Base-by-base conservation (phyloP, 140 eudicot genomes). In the Artemisia princeps region DNA sequence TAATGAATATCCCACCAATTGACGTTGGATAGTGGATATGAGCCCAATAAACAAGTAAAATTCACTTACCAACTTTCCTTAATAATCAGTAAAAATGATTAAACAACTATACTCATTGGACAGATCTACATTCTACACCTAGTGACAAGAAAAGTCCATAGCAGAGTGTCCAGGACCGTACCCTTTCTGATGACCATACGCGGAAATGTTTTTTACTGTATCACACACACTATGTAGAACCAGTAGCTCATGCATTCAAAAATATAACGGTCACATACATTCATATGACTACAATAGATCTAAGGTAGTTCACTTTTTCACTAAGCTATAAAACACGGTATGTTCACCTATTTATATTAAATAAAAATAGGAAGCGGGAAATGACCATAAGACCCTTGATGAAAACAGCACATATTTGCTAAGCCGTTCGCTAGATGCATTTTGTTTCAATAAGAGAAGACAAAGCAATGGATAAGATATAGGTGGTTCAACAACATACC, bases 401-500 rank as follows among this genome's bases (percentile, higher is more conserved):
- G 13, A 12, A 13, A 48, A 48, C 13, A 48, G 15, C 53, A 48
- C 53, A 13, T 10, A 10, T 48, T 48, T 13, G 5, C 5, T 10
- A 48, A 48, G 15, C 5, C 15, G 53, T 48, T 48, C 6, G 53
- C n/a, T 58, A 17, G 19, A 17, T 17, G 19, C 19, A 17, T 17
- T 13, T 7, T 26, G 22, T 16, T 10, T 37, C 1, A 28, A 48
- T 2, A 8, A 42, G 7, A 20, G 51, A 55, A 65, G 11, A 57
- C 59, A 48, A 33, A 20, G 20, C 57, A n/a, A n/a, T 64, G 26
- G 44, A 2, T 30, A 4, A 1, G 33, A 20, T 13, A 16, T 20
- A 26, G 50, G 26, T 22, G 26, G 12, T 23, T 28, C 55, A 65
- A 26, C 3, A 60, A 65, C 55, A 55, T 71, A 91, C 97, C 97